Evolutionary conservation across 2,329 filamentous ascomycete genomes (phyloP).

Genomic region (Talaromyces albobiverticillius): DNA sequence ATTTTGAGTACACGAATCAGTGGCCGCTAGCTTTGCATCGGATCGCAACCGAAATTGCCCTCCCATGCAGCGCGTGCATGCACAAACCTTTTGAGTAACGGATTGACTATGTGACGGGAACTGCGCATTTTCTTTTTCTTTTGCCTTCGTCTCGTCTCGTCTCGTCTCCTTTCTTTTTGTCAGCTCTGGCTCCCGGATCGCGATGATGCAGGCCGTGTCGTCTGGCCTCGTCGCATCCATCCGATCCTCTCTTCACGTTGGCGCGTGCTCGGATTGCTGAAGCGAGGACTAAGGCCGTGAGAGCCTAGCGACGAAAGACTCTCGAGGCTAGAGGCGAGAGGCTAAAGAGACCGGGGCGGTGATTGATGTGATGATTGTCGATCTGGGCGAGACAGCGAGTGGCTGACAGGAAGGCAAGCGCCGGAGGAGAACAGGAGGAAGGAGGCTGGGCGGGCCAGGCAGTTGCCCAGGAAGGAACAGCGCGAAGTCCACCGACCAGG

Average conservation of each 20-base stretch:
- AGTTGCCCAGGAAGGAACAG: background rate
- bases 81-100: background rate
- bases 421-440: background rate
- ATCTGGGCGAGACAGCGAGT: background rate
- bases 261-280: background rate
- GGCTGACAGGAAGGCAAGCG: background rate
- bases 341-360: background rate
- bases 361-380: background rate
- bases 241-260: background rate
- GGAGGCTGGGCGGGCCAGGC: background rate
- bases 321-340: too few species aligned
- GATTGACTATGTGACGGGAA: background rate
- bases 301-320: too few species aligned
- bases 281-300: background rate
- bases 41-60: constrained; percentile 12
- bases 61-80: background rate
- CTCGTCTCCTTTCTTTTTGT: background rate
- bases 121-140: background rate
- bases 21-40: constrained; percentile 10
- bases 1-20: background rate
- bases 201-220: too few species aligned
- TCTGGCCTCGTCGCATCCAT: too few species aligned
- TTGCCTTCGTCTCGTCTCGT: background rate
- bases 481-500: background rate
- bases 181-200: too few species aligned